Base-by-base conservation (phyloP, 2,329 filamentous ascomycete genomes). In the Colletotrichum graminicola region DNA sequence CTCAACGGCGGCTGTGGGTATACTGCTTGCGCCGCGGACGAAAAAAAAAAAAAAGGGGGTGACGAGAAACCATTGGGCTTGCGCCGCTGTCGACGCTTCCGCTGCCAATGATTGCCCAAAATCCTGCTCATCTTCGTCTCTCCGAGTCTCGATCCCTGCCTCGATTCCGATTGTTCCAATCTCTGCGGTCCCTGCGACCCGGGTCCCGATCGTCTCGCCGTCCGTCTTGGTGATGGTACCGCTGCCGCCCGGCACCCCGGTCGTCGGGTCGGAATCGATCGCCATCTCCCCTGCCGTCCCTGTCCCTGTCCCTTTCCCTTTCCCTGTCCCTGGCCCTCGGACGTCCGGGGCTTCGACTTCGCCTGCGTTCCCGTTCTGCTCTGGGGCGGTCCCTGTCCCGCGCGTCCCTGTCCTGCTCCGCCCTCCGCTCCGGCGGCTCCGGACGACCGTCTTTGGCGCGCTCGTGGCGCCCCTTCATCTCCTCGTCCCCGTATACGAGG, bases 401-500 rank as follows among this genome's bases (percentile, higher is more conserved):
- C 14, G 54, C 34, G 23, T 66, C 71, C 49, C n/a, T 64, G 74
- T 74, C 52, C 34, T 73, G 68, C 36, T 68, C 68, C 3, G 59
- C 23, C 2, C 63, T 43, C 18, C 54, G 54, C 36, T 52, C 61
- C 29, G 68, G 41, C 29, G 68, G 47, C 26, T 68, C 65, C n/a
- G 65, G 54, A 10, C 63, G 75, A 12, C 73, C 75, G 3, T 78
- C 78, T 5, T 78, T 79, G 47, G 83, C 81, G 49, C 80, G 82
- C 62, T 83, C 82, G 59, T 87, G 82, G 34, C 84, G 83, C 32
- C 84, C 85, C 62, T 85, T 86, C 80, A 92, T 86, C 72, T 93
- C 91, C 63, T 92, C 88, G 65, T 92, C 90, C 72, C 94, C 92
- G 78, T 97, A 93, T 0, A 97, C 91, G 90, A 97, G 94, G 65